Evolutionary conservation across 768 basidiomycete species (phyloP), one percentile per base, ranked within the genome.

Genomic region (Phlegmacium glaucopus): DNA sequence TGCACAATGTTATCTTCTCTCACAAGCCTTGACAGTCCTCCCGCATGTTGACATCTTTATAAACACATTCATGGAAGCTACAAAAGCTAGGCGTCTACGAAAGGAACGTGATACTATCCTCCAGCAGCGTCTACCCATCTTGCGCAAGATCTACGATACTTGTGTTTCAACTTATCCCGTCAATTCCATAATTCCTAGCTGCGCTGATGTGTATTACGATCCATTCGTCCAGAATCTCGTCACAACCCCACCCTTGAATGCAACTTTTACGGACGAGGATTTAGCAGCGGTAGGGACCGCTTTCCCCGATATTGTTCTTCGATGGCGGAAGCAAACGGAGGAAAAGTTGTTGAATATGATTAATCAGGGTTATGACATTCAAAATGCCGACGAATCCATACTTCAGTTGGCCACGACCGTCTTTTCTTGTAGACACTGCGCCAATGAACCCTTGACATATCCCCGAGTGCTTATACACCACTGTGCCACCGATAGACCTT

Each of bases 341-440:
- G 6, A 34, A 6, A 34, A 34, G 6, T 34, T 34, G 32, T 34
- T 34, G 10, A n/a, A 34, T n/a, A 11, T 11, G 10, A 2, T 34
- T 4, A n/a, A 2, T n/a, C 11, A 34, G 2, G 32, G 11, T 34
- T 34, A 6, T 34, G 32, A 6, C 42, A 36, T 44, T 22, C 25
- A 18, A 17, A 35, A 46, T 9, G 22, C 39, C 16, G 12, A 10
- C 45, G 15, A 44, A 22, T 22, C 42, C 1, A 51, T 58, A 37
- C 50, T 67, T 9, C 32, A 57, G 17, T 53, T 67, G 1, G 64
- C 66, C 1, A 62, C 61, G 4, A 62, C 61, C 0, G 52, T 56
- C 13, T 67, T 67, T 35, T 42, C 17, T 16, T 59, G 56, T 25
- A 32, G 39, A 12, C 36, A 42, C 10, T 28, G 11, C 10, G 28